Evolutionary conservation across 345 rosid species (phyloP), one percentile per base, ranked within the genome.

Genomic region (Arabidopsis suecica): DNA sequence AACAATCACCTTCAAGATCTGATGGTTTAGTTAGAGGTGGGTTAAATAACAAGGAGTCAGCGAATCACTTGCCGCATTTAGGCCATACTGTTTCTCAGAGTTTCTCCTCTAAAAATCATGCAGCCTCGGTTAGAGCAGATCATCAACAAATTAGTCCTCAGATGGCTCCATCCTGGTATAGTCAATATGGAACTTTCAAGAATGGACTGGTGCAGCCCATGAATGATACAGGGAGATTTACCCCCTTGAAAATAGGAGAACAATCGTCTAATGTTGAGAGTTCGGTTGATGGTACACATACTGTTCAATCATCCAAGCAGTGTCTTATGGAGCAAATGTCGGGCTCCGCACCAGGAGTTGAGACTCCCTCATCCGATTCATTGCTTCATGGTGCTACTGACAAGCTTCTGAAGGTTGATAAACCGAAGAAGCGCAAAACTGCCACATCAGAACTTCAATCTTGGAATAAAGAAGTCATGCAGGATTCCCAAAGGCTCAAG

Each of bases 81-180:
- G 72, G 78, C 73, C 82, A 13, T 60, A 84, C 75, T 63, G 82
- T 73, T 80, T 22, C 80, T 47, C 86, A 61, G 63, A 80, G 72
- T 79, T 53, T 78, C 36, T 34, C 83, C 49, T 64, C 68, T 41
- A 65, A 80, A 75, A 84, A 75, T 77, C 65, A 66, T 71, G 28
- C 76, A 64, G 81, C 75, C 81, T 75, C 78, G 42, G 77, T 72
- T 53, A 77, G 82, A 81, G 73, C 78, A 64, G 89, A 85, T 57
- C 81, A 83, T 75, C 80, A 86, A 61, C 86, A 84, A 69, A 75
- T 89, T 65, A 89, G 89, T 82, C 85, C 84, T 61, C 93, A 81
- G 80, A 85, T 86, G 89, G 94, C 88, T 33, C 91, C 94, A 66
- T 86, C 94, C 57, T 89, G 95, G 93, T 88, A 87, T 79, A 88